phyloP scores from a whole-genome alignment of 164 flowering plant genomes.

The Magnolia kwangsiensis region DNA sequence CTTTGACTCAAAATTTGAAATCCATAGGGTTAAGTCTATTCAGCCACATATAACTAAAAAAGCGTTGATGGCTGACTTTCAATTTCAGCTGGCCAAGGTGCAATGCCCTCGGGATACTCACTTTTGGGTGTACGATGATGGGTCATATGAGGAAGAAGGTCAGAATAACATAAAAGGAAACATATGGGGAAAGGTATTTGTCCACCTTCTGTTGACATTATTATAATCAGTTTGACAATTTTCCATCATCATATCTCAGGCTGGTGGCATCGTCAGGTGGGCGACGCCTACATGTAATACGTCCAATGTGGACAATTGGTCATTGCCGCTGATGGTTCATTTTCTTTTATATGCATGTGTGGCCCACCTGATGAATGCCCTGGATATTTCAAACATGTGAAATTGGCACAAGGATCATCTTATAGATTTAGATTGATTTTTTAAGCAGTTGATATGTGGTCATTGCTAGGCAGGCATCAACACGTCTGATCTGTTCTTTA shows the following conservation, averaged over 20 bases:
- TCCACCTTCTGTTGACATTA: conserved; percentile 1
- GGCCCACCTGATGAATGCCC: background rate
- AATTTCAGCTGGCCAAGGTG: conserved; percentile 36
- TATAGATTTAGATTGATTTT: conserved; percentile 9
- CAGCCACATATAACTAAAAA: background rate
- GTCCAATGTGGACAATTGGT: background rate
- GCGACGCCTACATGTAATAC: background rate
- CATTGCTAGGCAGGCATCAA: conserved; percentile 36
- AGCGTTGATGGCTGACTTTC: background rate
- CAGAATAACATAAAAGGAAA: conserved; percentile 42
- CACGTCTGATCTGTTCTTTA: conserved; percentile 32
- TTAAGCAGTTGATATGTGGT: conserved; percentile 19
- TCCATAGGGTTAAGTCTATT: background rate
- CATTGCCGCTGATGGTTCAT: background rate
- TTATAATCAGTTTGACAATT: background rate
- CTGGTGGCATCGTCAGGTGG: background rate
- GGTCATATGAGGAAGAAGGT: conserved; percentile 44
- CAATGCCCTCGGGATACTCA: conserved; percentile 42
- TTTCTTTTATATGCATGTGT: background rate
- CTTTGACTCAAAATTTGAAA: background rate
- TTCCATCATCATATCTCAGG: conserved; percentile 2
- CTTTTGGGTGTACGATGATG: conserved; percentile 48
- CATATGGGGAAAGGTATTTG: conserved; percentile 39
- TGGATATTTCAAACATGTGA: background rate
- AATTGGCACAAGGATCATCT: background rate